Conservation (phyloP, 495 filamentous ascomycete genomes). For the Penicillium flavigenum region DNA sequence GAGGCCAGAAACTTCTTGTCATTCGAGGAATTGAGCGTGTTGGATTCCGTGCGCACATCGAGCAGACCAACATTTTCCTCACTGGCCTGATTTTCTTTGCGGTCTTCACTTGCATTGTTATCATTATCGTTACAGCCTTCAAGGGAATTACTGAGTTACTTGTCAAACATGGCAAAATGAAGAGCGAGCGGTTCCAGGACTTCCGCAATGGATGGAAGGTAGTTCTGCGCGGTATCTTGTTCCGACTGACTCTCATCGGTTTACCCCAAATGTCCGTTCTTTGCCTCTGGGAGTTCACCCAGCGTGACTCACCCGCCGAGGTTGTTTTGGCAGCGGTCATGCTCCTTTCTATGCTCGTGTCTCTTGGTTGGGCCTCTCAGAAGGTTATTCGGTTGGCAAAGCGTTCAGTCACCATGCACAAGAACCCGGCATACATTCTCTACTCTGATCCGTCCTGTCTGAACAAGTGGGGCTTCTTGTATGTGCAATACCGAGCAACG, state of each 20-base stretch:
- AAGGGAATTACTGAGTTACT: slow-evolving; percentile 75
- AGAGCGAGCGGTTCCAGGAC: slow-evolving; percentile 84
- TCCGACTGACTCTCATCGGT: slow-evolving; percentile 84
- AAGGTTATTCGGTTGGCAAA: slow-evolving; percentile 89
- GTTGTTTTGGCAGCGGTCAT: slow-evolving; percentile 88
- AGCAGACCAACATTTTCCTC: slow-evolving; percentile 90
- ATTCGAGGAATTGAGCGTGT: slow-evolving; percentile 89
- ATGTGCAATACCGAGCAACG: slow-evolving; percentile 94
- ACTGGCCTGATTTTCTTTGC: slow-evolving; percentile 90
- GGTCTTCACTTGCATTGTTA: slow-evolving; percentile 71
- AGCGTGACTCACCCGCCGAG: slow-evolving; percentile 81
- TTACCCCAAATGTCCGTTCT: slow-evolving; percentile 91
- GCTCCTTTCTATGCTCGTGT: slow-evolving; percentile 74
- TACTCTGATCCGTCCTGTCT: slow-evolving; percentile 90
- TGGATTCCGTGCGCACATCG: slow-evolving; percentile 80
- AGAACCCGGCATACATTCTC: slow-evolving; percentile 94
- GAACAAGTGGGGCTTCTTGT: slow-evolving; percentile 99
- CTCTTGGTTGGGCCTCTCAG: slow-evolving; percentile 82
- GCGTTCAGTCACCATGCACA: slow-evolving; percentile 86
- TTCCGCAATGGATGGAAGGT: slow-evolving; percentile 91
- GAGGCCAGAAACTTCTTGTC: slow-evolving; percentile 58
- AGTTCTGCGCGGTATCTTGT: slow-evolving; percentile 87
- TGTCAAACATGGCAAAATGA: slow-evolving; percentile 73
- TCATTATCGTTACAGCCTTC: slow-evolving; percentile 72
- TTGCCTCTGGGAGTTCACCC: slow-evolving; percentile 92